Conservation (phyloP, 371 early-diverging fungal genomes). For the Homolaphlyctis polyrhiza region DNA sequence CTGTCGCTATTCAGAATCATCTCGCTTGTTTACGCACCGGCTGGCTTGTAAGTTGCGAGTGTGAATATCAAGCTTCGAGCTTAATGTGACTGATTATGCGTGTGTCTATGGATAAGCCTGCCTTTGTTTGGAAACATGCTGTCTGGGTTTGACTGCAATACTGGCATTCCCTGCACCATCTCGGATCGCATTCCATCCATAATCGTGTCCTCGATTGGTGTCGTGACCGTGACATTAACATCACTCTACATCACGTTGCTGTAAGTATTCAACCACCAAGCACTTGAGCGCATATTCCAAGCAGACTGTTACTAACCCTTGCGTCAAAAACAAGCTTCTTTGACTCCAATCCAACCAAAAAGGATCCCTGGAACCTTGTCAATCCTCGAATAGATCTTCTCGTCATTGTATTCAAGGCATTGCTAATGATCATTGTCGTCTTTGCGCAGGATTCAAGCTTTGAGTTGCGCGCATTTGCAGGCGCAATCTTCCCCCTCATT, state of each 20-base stretch:
- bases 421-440: not conserved
- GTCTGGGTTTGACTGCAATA: not conserved
- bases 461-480: not conserved
- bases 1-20: not conserved
- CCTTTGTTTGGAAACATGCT: not conserved
- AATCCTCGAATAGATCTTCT: not conserved
- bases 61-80: not conserved
- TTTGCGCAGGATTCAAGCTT: not conserved
- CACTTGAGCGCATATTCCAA: not conserved
- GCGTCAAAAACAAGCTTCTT: not conserved
- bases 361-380: not conserved
- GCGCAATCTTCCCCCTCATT: not conserved
- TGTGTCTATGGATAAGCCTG: not conserved
- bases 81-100: not conserved
- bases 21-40: not conserved
- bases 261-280: not conserved
- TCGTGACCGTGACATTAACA: not conserved
- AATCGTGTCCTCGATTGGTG: not conserved
- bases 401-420: not conserved
- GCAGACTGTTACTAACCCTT: not conserved
- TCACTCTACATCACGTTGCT: not conserved
- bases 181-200: not conserved
- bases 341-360: not conserved
- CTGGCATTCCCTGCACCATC: not conserved
- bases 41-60: not conserved